phyloP scores from a whole-genome alignment of 1,284 basidiomycete genomes.

The Sporisorium exsertum region DNA sequence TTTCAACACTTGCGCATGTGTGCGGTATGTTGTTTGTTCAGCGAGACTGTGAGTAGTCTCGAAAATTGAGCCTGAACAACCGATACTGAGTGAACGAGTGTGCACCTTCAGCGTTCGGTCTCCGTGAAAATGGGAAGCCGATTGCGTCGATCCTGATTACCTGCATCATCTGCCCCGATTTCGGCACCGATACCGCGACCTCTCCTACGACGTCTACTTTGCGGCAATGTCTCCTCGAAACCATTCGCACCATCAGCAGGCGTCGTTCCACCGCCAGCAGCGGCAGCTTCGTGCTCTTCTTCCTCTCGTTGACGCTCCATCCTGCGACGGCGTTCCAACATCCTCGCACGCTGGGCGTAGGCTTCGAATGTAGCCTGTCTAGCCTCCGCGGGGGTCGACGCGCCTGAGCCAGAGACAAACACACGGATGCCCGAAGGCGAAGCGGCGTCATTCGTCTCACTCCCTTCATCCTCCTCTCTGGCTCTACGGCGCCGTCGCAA shows the following conservation, averaged over 20 bases:
- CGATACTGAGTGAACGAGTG: no score
- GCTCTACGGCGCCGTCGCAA: conserved; percentile 1
- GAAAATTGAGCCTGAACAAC: no score
- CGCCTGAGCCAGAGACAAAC: conserved; percentile 33
- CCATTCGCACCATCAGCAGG: conserved; percentile 7
- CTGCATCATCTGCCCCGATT: neutral
- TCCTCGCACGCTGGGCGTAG: conserved; percentile 37
- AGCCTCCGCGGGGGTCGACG: conserved; percentile 37
- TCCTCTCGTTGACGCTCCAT: conserved; percentile 15
- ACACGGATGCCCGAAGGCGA: conserved; percentile 25
- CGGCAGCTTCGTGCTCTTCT: conserved; percentile 8
- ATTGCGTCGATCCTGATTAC: conserved; percentile 12
- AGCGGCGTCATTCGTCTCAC: conserved; percentile 4
- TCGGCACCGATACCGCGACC: conserved; percentile 13
- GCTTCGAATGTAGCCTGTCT: conserved; percentile 48
- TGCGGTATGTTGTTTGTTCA: no score
- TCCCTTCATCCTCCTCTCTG: conserved; percentile 2
- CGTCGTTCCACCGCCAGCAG: neutral
- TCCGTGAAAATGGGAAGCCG: conserved; percentile 33
- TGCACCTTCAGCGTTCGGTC: conserved; percentile 20
- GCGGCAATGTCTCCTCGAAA: conserved; percentile 11
- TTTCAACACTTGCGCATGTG: no score
- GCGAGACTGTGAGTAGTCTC: no score
- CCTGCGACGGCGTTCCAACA: conserved; percentile 31
- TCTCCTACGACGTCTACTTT: conserved; percentile 21